Conservation (phyloP, 768 basidiomycete species). For the Lactarius pseudohatsudake region DNA sequence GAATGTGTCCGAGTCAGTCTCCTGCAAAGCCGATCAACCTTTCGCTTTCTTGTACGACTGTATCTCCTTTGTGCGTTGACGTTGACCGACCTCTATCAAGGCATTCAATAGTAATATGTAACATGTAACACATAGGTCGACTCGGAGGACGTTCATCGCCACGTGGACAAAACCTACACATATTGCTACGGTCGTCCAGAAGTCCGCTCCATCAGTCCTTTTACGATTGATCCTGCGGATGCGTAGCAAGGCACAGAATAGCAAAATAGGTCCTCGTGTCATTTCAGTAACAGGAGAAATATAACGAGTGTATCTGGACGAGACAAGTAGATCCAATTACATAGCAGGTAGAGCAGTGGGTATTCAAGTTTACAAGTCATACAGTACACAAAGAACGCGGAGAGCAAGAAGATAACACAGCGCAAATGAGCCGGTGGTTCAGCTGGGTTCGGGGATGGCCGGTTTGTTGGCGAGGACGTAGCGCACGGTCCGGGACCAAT, state of each 20-base stretch:
- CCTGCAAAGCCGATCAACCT: not conserved
- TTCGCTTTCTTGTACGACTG: not conserved
- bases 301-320: not conserved
- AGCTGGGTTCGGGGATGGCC: constrained; percentile 23
- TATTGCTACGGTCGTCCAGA: too few species aligned
- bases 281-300: not conserved
- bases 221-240: not conserved
- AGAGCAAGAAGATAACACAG: not conserved
- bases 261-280: not conserved
- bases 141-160: not conserved
- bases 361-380: not conserved
- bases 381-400: not conserved
- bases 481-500: constrained; percentile 15
- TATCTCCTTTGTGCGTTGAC: not conserved
- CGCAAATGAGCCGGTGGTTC: not conserved
- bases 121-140: not conserved
- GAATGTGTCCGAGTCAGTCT: not conserved
- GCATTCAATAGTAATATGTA: not conserved
- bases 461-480: constrained; percentile 11
- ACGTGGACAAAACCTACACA: not conserved
- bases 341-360: not conserved
- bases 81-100: not conserved
- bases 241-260: not conserved
- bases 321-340: not conserved
- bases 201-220: not conserved